Evolutionary conservation across 2,329 filamentous ascomycete species (phyloP).

Genomic region (Talaromyces rugulosus): DNA sequence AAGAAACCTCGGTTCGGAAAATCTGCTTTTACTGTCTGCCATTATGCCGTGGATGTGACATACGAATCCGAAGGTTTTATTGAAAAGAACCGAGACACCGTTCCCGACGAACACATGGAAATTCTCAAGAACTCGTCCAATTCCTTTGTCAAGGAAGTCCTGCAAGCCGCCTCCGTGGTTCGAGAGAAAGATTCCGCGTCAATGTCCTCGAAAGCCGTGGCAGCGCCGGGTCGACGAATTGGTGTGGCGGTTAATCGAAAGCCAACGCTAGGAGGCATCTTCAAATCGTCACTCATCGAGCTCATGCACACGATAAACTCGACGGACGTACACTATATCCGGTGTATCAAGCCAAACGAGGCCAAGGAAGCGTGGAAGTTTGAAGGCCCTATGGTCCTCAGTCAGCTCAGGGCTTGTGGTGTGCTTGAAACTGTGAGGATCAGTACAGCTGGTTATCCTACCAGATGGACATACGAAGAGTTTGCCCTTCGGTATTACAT

Average conservation of each 20-base stretch:
- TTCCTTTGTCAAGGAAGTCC: constrained; percentile 74
- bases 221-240: constrained; percentile 72
- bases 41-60: constrained; percentile 96
- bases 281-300: constrained; percentile 97
- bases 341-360: constrained; percentile 98
- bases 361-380: constrained; percentile 96
- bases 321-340: constrained; percentile 97
- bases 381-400: constrained; percentile 97
- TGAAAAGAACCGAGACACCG: constrained; percentile 98
- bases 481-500: constrained; percentile 98
- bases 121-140: constrained; percentile 82
- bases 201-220: constrained; percentile 68
- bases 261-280: constrained; percentile 94
- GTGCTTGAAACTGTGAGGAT: constrained; percentile 97
- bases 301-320: constrained; percentile 97
- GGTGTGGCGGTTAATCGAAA: constrained; percentile 92
- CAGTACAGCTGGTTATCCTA: constrained; percentile 94
- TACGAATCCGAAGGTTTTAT: constrained; percentile 99
- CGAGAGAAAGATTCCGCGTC: constrained; percentile 77
- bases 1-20: constrained; percentile 98
- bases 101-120: constrained; percentile 96
- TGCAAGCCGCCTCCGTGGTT: constrained; percentile 79
- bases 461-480: constrained; percentile 97
- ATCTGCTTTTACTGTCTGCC: constrained; percentile 94
- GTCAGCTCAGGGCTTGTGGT: constrained; percentile 95